Percentiles rank a stretch among this genome's conserved stretches.
Evolutionary conservation across 2,329 filamentous ascomycete species (phyloP).

Genomic region (Ophioceras dolichostomum): DNA sequence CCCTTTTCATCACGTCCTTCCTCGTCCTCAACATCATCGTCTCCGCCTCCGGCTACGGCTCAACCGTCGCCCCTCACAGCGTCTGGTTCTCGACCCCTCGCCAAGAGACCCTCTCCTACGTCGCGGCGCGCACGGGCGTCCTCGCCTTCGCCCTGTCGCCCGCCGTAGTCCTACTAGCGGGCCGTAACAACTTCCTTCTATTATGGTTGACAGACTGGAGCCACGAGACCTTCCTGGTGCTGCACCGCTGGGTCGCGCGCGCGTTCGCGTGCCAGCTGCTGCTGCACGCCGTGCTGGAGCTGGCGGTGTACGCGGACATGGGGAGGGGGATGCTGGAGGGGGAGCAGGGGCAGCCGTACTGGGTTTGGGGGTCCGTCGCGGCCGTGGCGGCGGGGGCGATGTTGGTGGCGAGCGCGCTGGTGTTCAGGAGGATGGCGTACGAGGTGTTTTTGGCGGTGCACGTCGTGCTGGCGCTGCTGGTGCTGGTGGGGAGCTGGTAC

Average conservation of each 20-base stretch:
- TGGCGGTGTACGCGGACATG: slow-evolving; percentile 21
- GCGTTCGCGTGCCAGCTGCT: slow-evolving; percentile 30
- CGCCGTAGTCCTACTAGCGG: slow-evolving; percentile 29
- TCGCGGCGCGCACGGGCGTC: slow-evolving; percentile 4
- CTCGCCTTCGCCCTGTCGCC: slow-evolving; percentile 5
- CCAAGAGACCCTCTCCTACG: slow-evolving; percentile 1
- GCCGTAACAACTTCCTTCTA: slow-evolving; percentile 34
- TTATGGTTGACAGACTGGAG: slow-evolving; percentile 36
- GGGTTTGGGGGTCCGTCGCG: slow-evolving; percentile 5
- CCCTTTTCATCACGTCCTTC: slow-evolving; percentile 7
- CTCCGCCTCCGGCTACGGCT: slow-evolving; percentile 1
- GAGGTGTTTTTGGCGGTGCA: slow-evolving; percentile 5
- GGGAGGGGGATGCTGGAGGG: background rate
- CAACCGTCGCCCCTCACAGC: background rate
- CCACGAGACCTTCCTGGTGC: slow-evolving; percentile 31
- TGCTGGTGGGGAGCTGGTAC: slow-evolving; percentile 4
- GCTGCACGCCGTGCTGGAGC: slow-evolving; percentile 30
- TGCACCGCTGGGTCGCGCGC: slow-evolving; percentile 36
- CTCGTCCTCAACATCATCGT: slow-evolving; percentile 8
- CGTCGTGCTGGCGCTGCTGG: slow-evolving; percentile 2
- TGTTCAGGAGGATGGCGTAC: background rate
- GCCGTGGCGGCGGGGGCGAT: background rate
- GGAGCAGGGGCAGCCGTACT: slow-evolving; percentile 6
- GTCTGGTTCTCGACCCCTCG: slow-evolving; percentile 1
- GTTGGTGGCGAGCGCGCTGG: background rate